phyloP scores from a whole-genome alignment of 768 basidiomycete species.

The Leccinellum rugosiceps region DNA sequence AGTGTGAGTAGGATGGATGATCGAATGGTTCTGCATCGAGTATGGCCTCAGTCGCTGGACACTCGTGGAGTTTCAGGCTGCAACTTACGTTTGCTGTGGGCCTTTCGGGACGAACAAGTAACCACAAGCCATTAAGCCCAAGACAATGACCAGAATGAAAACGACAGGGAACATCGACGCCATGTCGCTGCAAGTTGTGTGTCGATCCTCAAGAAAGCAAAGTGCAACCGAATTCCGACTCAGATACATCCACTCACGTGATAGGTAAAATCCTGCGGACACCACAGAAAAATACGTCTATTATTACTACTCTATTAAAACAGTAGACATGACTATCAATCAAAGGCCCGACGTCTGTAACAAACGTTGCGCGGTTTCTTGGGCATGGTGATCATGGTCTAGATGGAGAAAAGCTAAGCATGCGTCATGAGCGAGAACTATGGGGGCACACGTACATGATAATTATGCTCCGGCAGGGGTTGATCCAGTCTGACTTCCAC shows the following conservation, averaged over 20 bases:
- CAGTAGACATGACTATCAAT: conserved; percentile 29
- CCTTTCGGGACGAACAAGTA: conserved; percentile 82
- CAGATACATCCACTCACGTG: conserved; percentile 6
- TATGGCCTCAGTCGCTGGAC: neutral
- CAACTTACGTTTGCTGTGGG: conserved; percentile 80
- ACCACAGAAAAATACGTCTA: conserved; percentile 1
- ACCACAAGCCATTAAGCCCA: conserved; percentile 59
- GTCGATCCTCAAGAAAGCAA: neutral
- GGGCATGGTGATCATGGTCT: conserved; percentile 96
- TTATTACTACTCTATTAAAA: conserved; percentile 5
- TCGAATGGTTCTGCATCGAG: conserved; percentile 65
- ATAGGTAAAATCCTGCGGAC: neutral
- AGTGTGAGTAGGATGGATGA: conserved; percentile 76
- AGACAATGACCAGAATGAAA: conserved; percentile 60
- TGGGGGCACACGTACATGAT: conserved; percentile 60
- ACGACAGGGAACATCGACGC: conserved; percentile 68
- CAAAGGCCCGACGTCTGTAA: conserved; percentile 63
- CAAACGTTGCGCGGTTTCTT: conserved; percentile 61
- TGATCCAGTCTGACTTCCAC: conserved; percentile 67
- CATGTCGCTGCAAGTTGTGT: conserved; percentile 40
- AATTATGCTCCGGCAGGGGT: conserved; percentile 78
- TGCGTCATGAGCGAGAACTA: neutral
- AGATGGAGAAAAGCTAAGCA: conserved; percentile 8
- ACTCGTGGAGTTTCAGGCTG: neutral
- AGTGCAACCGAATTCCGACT: neutral